Evolutionary conservation across 176 grass and related monocot genomes (phyloP), one percentile per base, ranked within the genome.

Genomic region (Elymus sibiricus): DNA sequence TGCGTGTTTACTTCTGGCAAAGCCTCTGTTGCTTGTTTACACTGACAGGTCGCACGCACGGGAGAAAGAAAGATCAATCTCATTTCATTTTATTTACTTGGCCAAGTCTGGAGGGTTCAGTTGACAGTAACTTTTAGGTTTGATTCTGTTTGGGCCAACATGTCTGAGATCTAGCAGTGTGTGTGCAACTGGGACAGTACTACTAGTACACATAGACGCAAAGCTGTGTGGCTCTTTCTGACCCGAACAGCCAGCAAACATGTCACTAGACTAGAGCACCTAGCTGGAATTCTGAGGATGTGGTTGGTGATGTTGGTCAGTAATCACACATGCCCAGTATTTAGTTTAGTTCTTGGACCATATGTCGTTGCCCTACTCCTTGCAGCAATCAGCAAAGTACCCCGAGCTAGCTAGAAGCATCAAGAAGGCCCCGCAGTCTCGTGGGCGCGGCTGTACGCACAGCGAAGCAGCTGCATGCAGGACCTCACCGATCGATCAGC

Each of bases 271-370:
- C 34, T 35, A 82, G 40, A 72, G 13, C 29, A 55, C 64, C 79
- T 32, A 40, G 72, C 79, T 82, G 72, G 73, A 86, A 82, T 78
- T 64, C 88, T 78, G 40, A 78, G 11, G 64, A 40, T 40, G 28
- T 29, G 55, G 72, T 64, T 47, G 29, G 28, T 69, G 77, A 61
- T 42, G 11, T 12, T 86, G 26, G 64, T 64, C 14, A 21, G 53
- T 43, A 40, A 70, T 51, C 22, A 49, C 65, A 43, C 24, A 4
- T 38, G 12, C 26, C 1, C 6, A 6, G 32, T 25, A 32, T 15
- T 69, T 29, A n/a, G 39, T 78, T 59, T 56, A 55, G 37, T 22
- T 40, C 14, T 5, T 11, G 15, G 70, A 32, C 82, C 86, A 26
- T 29, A 51, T 29, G 12, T 3, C 22, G n/a, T 56, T 27, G 1